Base-by-base conservation (phyloP, 768 basidiomycete genomes). In the Boletus rubropictus region DNA sequence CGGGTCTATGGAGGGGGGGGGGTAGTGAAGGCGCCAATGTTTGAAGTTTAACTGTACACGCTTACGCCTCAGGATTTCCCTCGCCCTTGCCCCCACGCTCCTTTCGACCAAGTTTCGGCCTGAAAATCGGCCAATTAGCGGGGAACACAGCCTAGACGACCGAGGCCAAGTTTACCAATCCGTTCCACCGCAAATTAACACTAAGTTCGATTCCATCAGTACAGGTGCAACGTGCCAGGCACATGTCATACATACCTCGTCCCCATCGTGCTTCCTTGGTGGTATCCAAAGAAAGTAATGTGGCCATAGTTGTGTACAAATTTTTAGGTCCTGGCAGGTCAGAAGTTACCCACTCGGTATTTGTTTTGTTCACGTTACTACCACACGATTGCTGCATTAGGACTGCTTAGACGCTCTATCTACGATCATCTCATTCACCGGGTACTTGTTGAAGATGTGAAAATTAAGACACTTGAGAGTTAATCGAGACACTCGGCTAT, bases 131-230 rank as follows among this genome's bases (percentile, higher is more conserved):
- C 37, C 46, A 18, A 51, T 57, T 34, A 58, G 54, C 8, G 33
- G 17, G 14, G 36, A 46, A 21, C 21, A 22, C 21, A 21, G 21
- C 40, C 40, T 7, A 36, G 33, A 41, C 17, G 18, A 41, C 3
- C 20, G 21, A 34, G 11, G 34, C 22, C 50, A 44, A 39, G 48
- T 46, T 25, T 54, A 92, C 89, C 90, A 92, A 68, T 89, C 86
- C 20, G 86, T 89, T 42, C 90, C 90, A 44, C 90, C 90, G 58
- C 84, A 86, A 55, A 93, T 82, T 54, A 90, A 67, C 33, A 90
- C 90, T 94, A 12, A 21, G 38, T 53, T 49, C 33, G 18, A 40
- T 45, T 47, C 44, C 36, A 32, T 66, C 44, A 64, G 50, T 36
- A 36, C 43, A 21, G 12, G 38, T 27, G 35, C 18, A 43, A 50